Conservation (phyloP, 2,329 filamentous ascomycete species). For the Bipolaris cookei region DNA sequence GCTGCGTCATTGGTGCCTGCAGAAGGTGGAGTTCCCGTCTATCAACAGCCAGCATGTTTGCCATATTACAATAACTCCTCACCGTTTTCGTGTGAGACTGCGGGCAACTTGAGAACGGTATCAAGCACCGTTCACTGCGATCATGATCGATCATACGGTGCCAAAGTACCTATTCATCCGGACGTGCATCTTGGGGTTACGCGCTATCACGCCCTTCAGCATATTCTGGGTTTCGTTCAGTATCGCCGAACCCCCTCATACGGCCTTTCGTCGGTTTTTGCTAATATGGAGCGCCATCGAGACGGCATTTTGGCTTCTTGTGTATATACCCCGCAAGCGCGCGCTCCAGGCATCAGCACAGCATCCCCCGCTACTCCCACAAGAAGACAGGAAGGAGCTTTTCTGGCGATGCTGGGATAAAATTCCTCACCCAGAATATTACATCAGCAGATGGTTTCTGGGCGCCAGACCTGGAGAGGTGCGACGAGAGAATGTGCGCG, state of each 20-base stretch:
- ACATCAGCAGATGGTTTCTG: slow-evolving; percentile 71
- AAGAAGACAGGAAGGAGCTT: slow-evolving; percentile 59
- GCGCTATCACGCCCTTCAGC: slow-evolving; percentile 58
- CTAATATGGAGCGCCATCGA: slow-evolving; percentile 59
- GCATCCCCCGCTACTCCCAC: slow-evolving; percentile 57
- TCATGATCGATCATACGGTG: slow-evolving; percentile 52
- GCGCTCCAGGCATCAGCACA: slow-evolving; percentile 59
- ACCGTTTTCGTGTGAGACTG: not conserved
- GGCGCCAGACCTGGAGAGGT: slow-evolving; percentile 64
- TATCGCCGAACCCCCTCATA: slow-evolving; percentile 46
- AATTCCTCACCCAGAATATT: slow-evolving; percentile 62
- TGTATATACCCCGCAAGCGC: slow-evolving; percentile 61
- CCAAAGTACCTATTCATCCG: slow-evolving; percentile 56
- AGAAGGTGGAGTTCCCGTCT: slow-evolving; percentile 3
- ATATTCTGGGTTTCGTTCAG: slow-evolving; percentile 53
- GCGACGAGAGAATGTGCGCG: slow-evolving; percentile 69
- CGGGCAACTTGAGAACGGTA: not conserved
- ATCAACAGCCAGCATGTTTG: slow-evolving; percentile 9
- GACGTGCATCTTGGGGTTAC: slow-evolving; percentile 56
- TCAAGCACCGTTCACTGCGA: not conserved
- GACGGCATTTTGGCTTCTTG: slow-evolving; percentile 59
- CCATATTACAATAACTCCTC: not conserved
- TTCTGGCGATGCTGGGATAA: slow-evolving; percentile 64
- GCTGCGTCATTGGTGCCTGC: slow-evolving; percentile 10
- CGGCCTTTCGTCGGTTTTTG: slow-evolving; percentile 40